Conservation (phyloP, 2,329 filamentous ascomycete genomes). For the Alternaria solani region DNA sequence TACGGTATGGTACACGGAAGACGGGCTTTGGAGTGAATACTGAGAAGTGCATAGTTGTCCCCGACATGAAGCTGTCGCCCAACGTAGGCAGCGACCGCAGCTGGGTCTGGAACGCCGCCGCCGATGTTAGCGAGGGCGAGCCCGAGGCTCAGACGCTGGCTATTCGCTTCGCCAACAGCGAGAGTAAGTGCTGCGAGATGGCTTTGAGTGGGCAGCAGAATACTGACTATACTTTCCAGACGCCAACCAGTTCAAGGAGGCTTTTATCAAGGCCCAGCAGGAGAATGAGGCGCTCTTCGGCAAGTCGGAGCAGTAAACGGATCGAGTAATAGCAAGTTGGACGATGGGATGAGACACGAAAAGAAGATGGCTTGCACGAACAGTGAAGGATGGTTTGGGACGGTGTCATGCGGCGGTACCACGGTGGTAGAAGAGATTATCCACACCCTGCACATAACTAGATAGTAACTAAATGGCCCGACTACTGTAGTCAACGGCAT, state of each 20-base stretch:
- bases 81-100: constrained; percentile 98
- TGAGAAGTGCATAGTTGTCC: constrained; percentile 71
- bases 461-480: constrained; percentile 45
- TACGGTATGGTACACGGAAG: constrained; percentile 73
- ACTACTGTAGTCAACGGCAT: constrained; percentile 31
- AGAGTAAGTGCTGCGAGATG: constrained; percentile 71
- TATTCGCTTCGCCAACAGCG: constrained; percentile 96
- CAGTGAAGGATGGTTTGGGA: constrained; percentile 37
- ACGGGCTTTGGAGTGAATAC: constrained; percentile 21
- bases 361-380: constrained; percentile 35
- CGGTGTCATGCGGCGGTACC: constrained; percentile 31
- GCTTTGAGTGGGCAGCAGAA: constrained; percentile 19
- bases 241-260: constrained; percentile 96
- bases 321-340: constrained; percentile 12
- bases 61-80: constrained; percentile 98
- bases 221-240: constrained; percentile 63
- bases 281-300: constrained; percentile 89
- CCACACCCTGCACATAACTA: constrained; percentile 48
- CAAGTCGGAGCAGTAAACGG: constrained; percentile 56
- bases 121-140: constrained; percentile 97
- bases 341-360: constrained; percentile 18
- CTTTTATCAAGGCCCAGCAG: constrained; percentile 95
- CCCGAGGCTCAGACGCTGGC: constrained; percentile 95
- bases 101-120: constrained; percentile 99
- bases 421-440: constrained; percentile 38